Conservation (phyloP, 352 stramenopile species). For the Phytophthora gonapodyides region DNA sequence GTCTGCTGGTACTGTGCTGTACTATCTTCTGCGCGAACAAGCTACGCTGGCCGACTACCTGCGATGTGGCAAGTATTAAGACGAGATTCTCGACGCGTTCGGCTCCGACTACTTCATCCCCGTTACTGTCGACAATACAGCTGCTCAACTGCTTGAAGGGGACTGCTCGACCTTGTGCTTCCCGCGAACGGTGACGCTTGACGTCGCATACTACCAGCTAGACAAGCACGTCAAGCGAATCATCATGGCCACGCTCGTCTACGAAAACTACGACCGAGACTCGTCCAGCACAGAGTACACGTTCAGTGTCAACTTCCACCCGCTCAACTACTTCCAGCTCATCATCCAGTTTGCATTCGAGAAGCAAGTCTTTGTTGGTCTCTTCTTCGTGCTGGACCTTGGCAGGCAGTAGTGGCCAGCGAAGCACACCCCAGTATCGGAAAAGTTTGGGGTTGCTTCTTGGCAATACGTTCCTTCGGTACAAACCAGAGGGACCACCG, state of each 20-base stretch:
- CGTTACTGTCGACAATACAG: constrained; percentile 90
- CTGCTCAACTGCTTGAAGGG: constrained; percentile 70
- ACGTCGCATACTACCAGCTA: constrained; percentile 96
- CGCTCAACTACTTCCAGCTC: constrained; percentile 95
- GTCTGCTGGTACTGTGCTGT: constrained; percentile 83
- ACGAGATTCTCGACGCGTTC: constrained; percentile 50
- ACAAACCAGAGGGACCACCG: constrained; percentile 91
- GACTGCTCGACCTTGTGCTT: constrained; percentile 94
- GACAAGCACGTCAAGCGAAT: constrained; percentile 92
- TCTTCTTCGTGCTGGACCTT: constrained; percentile 94
- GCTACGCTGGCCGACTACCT: constrained; percentile 91
- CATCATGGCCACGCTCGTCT: constrained; percentile 88
- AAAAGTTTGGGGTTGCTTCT: constrained; percentile 71
- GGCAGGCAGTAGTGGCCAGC: constrained; percentile 96
- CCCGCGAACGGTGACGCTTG: constrained; percentile 91
- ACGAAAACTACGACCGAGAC: constrained; percentile 95
- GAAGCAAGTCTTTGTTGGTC: constrained; percentile 90
- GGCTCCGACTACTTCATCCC: constrained; percentile 95
- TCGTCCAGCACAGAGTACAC: constrained; percentile 84
- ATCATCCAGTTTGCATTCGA: constrained; percentile 98
- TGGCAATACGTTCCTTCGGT: constrained; percentile 96
- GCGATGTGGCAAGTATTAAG: constrained; percentile 71
- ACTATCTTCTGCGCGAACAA: constrained; percentile 92
- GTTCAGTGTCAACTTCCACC: constrained; percentile 91
- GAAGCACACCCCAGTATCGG: constrained; percentile 90